These are phyloP conservation scores for Lipomyces lipofer DNA, from an alignment of 805 yeast species.

Conservation along the genomic window DNA sequence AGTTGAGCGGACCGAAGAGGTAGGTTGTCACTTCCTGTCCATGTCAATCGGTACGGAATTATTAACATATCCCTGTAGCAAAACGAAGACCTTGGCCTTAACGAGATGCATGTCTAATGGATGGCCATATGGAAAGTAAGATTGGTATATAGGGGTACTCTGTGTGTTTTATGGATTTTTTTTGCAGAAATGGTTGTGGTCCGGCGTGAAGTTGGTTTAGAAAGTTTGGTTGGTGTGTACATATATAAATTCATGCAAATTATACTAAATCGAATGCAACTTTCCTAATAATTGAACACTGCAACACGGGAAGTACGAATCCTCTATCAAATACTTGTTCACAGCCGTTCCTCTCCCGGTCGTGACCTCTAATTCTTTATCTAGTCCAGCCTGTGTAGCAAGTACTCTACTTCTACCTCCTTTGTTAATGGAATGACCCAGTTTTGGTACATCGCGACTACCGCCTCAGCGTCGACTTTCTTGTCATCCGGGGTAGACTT, in stretches of 20 bases:
- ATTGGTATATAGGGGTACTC: no score
- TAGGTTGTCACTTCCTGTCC: not conserved
- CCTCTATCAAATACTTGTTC: no score
- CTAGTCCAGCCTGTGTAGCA: constrained; percentile 75
- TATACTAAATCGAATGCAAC: no score
- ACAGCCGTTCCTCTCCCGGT: no score
- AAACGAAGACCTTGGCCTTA: constrained; percentile 87
- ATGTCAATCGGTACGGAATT: not conserved
- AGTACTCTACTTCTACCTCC: constrained; percentile 90
- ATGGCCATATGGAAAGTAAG: no score
- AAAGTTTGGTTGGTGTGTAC: not conserved
- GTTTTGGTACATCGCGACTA: constrained; percentile 81
- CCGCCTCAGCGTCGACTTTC: constrained; percentile 76
- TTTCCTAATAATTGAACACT: no score
- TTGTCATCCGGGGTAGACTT: constrained; percentile 55
- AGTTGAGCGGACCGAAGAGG: constrained; percentile 76
- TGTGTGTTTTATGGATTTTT: no score
- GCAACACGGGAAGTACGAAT: no score
- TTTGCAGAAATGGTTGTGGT: no score
- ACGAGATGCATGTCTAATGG: constrained; percentile 44
- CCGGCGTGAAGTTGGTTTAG: no score
- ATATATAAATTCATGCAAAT: not conserved
- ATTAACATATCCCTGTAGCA: constrained; percentile 42
- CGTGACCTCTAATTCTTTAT: no score
- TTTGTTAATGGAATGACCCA: constrained; percentile 92